Evolutionary conservation across 176 grass and related monocot genomes (phyloP).

Genomic region (Hordeum marinum): DNA sequence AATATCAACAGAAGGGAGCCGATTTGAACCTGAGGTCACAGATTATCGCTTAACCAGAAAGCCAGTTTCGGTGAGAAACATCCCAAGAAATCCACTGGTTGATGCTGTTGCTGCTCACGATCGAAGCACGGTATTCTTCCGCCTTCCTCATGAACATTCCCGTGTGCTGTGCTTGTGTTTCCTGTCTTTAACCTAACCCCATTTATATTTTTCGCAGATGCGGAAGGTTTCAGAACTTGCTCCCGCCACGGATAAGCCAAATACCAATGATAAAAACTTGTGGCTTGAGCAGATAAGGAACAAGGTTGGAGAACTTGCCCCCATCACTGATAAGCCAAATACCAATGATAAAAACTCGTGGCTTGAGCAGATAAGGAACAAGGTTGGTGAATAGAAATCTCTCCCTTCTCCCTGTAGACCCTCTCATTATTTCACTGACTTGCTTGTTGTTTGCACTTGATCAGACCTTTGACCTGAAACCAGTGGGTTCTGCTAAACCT

Average conservation of each 20-base stretch:
- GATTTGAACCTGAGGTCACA: conserved; percentile 30
- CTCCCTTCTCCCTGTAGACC: background rate
- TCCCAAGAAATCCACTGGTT: conserved; percentile 87
- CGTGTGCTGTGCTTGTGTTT: background rate
- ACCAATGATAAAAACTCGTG: conserved; percentile 66
- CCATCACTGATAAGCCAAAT: conserved; percentile 37
- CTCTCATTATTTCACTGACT: background rate
- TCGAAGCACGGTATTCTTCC: conserved; percentile 72
- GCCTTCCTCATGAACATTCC: background rate
- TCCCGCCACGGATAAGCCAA: conserved; percentile 31
- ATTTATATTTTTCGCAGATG: conserved; percentile 58
- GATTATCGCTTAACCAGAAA: conserved; percentile 50
- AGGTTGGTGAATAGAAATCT: conserved; percentile 43
- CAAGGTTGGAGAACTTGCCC: conserved; percentile 70
- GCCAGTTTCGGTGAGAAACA: conserved; percentile 65
- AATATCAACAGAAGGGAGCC: conserved; percentile 46
- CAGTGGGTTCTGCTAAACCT: conserved; percentile 33
- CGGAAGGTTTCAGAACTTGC: conserved; percentile 80
- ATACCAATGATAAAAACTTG: conserved; percentile 62
- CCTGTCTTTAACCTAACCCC: conserved; percentile 16
- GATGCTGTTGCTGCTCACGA: conserved; percentile 96
- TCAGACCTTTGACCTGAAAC: conserved; percentile 89
- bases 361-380: conserved; percentile 96
- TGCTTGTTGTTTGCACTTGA: conserved; percentile 13
- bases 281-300: conserved; percentile 95